Conservation (phyloP, 805 yeast genomes). For the Saturnispora ahearnii region DNA sequence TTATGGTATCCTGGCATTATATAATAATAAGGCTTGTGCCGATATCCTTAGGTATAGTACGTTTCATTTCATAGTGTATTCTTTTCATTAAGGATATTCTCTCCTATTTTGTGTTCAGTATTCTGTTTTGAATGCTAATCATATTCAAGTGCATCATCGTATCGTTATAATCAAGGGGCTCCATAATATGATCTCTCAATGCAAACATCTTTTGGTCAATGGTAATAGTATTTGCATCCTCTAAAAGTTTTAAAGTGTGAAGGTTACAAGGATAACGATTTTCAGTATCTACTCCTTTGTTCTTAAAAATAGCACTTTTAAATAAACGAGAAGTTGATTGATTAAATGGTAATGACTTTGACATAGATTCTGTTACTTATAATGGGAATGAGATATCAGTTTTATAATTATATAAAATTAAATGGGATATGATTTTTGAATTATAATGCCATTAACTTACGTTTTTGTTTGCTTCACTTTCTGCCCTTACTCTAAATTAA, state of each 20-base stretch:
- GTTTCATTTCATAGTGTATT: background rate
- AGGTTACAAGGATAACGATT: background rate
- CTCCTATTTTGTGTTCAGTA: background rate
- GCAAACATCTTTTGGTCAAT: background rate
- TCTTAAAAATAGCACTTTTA: background rate
- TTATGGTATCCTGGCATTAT: background rate
- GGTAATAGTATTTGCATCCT: background rate
- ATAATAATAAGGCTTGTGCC: background rate
- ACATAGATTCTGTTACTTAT: background rate
- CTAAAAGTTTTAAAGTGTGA: background rate
- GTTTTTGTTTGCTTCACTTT: background rate
- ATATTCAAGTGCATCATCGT: background rate
- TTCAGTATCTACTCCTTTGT: background rate
- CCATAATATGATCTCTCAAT: background rate
- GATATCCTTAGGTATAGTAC: background rate
- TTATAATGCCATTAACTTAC: background rate
- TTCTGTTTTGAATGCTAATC: background rate
- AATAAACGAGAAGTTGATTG: background rate
- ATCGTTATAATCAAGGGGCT: background rate
- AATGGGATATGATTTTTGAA: no score
- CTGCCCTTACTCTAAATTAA: background rate
- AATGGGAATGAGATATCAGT: no score
- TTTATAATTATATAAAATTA: no score
- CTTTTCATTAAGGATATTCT: background rate
- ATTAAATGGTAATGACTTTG: background rate